Conservation (phyloP, 768 basidiomycete species). For the Tylopilus felleus region DNA sequence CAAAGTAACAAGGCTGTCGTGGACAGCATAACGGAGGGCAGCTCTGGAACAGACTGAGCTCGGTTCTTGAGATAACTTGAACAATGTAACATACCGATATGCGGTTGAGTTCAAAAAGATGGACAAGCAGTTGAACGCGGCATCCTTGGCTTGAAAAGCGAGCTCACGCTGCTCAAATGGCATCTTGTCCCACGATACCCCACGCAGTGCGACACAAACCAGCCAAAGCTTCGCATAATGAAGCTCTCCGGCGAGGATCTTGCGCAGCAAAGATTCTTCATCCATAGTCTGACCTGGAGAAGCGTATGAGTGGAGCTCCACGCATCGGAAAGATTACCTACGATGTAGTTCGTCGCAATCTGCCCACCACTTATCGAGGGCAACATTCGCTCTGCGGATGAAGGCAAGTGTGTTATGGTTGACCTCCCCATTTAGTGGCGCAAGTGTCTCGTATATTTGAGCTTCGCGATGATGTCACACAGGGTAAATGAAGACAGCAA, state of each 20-base stretch:
- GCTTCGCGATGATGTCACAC: slow-evolving; percentile 43
- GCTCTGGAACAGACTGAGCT: slow-evolving; percentile 45
- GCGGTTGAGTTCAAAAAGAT: slow-evolving; percentile 80
- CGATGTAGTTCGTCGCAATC: slow-evolving; percentile 87
- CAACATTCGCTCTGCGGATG: slow-evolving; percentile 80
- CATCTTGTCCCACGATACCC: slow-evolving; percentile 95
- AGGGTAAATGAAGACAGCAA: not conserved
- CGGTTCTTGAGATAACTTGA: not conserved
- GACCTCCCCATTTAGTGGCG: slow-evolving; percentile 81
- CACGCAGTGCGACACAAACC: slow-evolving; percentile 87
- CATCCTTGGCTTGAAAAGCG: slow-evolving; percentile 93
- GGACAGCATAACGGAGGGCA: slow-evolving; percentile 88
- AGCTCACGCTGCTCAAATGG: slow-evolving; percentile 92
- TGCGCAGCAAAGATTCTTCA: slow-evolving; percentile 79
- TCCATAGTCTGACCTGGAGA: slow-evolving; percentile 70
- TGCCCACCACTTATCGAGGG: slow-evolving; percentile 87
- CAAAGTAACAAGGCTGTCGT: slow-evolving; percentile 88
- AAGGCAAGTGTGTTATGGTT: slow-evolving; percentile 83
- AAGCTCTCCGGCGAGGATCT: slow-evolving; percentile 83
- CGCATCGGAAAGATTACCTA: slow-evolving; percentile 26
- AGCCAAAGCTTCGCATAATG: slow-evolving; percentile 95
- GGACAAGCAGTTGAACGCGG: slow-evolving; percentile 79
- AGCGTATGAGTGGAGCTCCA: slow-evolving; percentile 4
- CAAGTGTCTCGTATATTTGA: slow-evolving; percentile 89
- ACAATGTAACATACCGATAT: slow-evolving; percentile 56